Evolutionary conservation across 768 basidiomycete species (phyloP), one percentile per base, ranked within the genome.

Genomic region (Leccinum sublutescens): DNA sequence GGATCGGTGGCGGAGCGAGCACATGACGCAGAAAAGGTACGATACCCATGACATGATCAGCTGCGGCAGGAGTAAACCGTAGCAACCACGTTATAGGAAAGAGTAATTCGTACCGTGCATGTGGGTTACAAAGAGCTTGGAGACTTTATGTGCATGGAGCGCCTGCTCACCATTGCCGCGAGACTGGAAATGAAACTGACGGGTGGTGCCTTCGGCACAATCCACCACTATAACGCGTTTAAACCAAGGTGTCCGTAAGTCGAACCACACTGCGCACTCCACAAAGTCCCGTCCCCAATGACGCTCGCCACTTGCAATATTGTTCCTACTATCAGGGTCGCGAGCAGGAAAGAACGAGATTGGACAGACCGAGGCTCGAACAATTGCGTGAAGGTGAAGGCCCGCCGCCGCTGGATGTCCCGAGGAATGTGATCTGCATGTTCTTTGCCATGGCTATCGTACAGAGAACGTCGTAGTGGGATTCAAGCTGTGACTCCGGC

Each of bases 121-220:
- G 65, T 93, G 93, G 2, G 92, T 93, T 54, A 94, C 78, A 70
- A 94, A 93, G 48, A 95, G 80, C 66, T 87, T 90, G 3, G 74
- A 73, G 29, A 93, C 77, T 58, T 75, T 82, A 36, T 69, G 77
- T 17, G 79, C 66, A 65, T 77, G 79, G 56, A 85, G 65, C 52
- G 65, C 43, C 66, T 64, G 51, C 61, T 71, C 56, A 45, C 62
- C 61, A 64, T 65, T 59, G 33, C 64, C 56, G 50, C 62, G 65
- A n/a, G 85, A 83, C 58, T 88, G 85, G 5, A 75, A 72, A 17
- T 76, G 73, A 62, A 92, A 86, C 68, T 93, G 90, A 27, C 87
- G 78, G 14, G 82, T 74, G 12, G 90, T 91, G 36, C 91, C 91
- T 73, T 92, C 89, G 14, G 88, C 91, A 72, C 90, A 91, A 70